A percentile compares a stretch with the other conserved stretches of the same genome.
phyloP scores from a whole-genome alignment of 2,329 filamentous ascomycete genomes.

The Clarireedia sp. region DNA sequence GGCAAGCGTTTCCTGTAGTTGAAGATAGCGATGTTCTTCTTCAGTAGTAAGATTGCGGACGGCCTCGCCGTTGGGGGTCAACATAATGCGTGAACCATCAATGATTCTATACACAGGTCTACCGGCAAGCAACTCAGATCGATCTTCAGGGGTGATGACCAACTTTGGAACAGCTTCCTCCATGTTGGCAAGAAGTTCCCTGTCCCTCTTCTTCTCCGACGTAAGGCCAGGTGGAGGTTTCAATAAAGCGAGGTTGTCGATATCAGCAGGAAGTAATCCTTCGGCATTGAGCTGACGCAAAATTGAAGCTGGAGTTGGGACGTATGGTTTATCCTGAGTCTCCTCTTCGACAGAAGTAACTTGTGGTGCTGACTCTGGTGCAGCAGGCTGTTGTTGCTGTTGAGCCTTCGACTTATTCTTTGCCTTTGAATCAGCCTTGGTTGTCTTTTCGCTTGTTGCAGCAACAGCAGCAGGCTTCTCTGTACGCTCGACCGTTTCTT shows the following conservation, averaged over 20 bases:
- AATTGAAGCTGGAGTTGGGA: constrained; percentile 29
- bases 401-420: constrained; percentile 22
- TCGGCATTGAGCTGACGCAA: constrained; percentile 33
- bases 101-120: constrained; percentile 53
- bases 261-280: constrained; percentile 33
- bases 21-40: constrained; percentile 63
- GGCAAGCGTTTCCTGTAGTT: constrained; percentile 55
- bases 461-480: neutral
- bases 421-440: constrained; percentile 16
- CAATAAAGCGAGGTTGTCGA: constrained; percentile 28
- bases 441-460: neutral
- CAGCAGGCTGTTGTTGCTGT: constrained; percentile 13
- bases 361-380: constrained; percentile 16
- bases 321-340: constrained; percentile 20
- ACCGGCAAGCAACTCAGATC: constrained; percentile 46
- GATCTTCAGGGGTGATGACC: constrained; percentile 46
- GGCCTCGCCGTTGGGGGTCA: constrained; percentile 70
- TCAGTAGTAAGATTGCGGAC: constrained; percentile 62
- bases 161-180: constrained; percentile 32
- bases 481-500: neutral
- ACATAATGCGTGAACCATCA: constrained; percentile 57
- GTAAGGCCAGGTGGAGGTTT: constrained; percentile 22
- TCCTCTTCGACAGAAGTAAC: constrained; percentile 24
- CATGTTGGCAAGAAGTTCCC: constrained; percentile 10
- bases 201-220: constrained; percentile 7